These are phyloP conservation scores for Emericellopsis atlantica DNA, from an alignment of 2,329 filamentous ascomycete genomes.

Conservation along the genomic window DNA sequence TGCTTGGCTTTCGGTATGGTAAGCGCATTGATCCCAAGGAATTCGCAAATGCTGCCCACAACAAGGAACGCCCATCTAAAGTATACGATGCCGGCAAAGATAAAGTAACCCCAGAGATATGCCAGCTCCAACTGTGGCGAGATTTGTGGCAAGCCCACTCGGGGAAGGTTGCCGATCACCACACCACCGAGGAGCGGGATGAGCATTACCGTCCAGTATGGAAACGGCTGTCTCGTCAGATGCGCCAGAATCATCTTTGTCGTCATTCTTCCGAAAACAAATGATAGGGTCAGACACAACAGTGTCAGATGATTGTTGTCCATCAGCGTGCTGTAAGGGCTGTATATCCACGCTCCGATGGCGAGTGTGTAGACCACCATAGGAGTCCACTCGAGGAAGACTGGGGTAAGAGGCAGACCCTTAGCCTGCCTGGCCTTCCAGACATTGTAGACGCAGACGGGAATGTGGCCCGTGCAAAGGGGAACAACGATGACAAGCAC, in stretches of 20 bases:
- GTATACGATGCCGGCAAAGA: slow-evolving; percentile 77
- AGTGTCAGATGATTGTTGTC: slow-evolving; percentile 78
- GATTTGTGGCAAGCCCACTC: slow-evolving; percentile 56
- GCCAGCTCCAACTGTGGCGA: slow-evolving; percentile 55
- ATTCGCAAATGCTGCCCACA: slow-evolving; percentile 82
- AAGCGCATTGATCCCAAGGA: slow-evolving; percentile 85
- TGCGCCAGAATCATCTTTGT: slow-evolving; percentile 98
- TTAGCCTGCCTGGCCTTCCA: slow-evolving; percentile 59
- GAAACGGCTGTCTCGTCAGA: slow-evolving; percentile 84
- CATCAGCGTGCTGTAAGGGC: slow-evolving; percentile 73
- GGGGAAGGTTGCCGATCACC: slow-evolving; percentile 68
- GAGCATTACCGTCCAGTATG: slow-evolving; percentile 90
- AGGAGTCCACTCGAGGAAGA: slow-evolving; percentile 90
- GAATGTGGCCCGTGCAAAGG: slow-evolving; percentile 63
- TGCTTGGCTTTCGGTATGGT: slow-evolving; percentile 61
- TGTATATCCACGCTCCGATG: slow-evolving; percentile 77
- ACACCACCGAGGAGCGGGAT: slow-evolving; percentile 78
- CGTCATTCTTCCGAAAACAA: slow-evolving; percentile 95
- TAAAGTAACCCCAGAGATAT: slow-evolving; percentile 76
- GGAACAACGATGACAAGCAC: slow-evolving; percentile 55
- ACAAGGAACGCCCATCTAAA: slow-evolving; percentile 88
- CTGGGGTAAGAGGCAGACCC: slow-evolving; percentile 62
- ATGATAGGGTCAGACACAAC: slow-evolving; percentile 88
- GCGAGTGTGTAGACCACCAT: slow-evolving; percentile 70
- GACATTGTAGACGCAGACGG: slow-evolving; percentile 83